Percentiles rank a stretch among this genome's conserved stretches.
Evolutionary conservation across 352 stramenopile genomes (phyloP).

Genomic region (Globisporangium middletonii): DNA sequence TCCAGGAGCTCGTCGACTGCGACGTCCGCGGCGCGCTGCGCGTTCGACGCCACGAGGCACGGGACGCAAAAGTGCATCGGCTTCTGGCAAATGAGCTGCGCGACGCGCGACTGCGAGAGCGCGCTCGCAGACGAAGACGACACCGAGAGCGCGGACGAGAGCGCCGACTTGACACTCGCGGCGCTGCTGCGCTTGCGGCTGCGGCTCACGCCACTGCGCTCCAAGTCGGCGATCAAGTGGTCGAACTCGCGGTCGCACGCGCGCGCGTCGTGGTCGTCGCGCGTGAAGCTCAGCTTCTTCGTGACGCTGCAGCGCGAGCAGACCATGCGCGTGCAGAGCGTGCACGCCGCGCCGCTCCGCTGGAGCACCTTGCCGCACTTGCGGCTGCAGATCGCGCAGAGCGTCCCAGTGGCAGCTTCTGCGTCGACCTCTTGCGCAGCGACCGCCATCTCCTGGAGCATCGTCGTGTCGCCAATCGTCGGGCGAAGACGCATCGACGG

Average conservation of each 20-base stretch:
- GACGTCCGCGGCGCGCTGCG: constrained; percentile 32
- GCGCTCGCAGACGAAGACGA: background rate
- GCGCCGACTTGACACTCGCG: constrained; percentile 3
- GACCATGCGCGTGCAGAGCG: constrained; percentile 28
- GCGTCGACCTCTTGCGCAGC: constrained; percentile 16
- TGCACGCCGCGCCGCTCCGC: constrained; percentile 21
- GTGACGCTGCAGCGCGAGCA: constrained; percentile 35
- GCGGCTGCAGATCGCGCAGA: constrained; percentile 12
- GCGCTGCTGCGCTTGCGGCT: background rate
- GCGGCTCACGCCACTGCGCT: constrained; percentile 3
- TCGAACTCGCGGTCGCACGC: constrained; percentile 27
- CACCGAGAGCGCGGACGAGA: background rate
- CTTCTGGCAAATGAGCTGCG: constrained; percentile 34
- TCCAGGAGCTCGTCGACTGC: constrained; percentile 33
- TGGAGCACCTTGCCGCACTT: constrained; percentile 18
- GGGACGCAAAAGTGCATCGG: constrained; percentile 42
- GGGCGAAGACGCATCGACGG: constrained; percentile 10
- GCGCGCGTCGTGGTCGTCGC: constrained; percentile 7
- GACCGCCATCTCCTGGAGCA: constrained; percentile 21
- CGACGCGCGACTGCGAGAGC: background rate
- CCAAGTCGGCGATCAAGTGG: constrained; percentile 6
- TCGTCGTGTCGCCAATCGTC: constrained; percentile 1
- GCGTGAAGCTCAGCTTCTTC: constrained; percentile 46
- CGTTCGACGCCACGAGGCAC: constrained; percentile 33
- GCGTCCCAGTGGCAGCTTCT: background rate